Conservation (phyloP, 1,284 basidiomycete genomes). For the Marasmius tenuissimus region DNA sequence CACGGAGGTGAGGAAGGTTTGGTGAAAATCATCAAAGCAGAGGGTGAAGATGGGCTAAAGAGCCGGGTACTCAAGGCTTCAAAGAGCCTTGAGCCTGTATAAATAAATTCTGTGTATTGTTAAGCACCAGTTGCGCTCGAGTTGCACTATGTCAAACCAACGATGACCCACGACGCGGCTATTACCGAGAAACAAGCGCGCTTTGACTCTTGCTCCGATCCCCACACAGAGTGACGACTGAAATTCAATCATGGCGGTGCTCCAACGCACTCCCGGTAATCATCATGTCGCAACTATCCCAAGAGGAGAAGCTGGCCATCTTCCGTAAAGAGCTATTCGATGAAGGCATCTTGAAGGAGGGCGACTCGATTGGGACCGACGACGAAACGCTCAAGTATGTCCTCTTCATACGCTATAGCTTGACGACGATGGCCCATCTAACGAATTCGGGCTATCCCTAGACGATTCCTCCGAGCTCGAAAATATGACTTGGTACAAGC, state of each 20-base stretch:
- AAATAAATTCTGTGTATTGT: not conserved
- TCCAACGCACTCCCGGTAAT: not conserved
- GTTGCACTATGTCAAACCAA: not conserved
- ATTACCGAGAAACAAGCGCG: too few relatives aligned
- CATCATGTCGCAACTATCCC: not conserved
- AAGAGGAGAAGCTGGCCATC: not conserved
- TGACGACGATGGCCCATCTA: not conserved
- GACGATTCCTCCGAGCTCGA: slow-evolving; percentile 69
- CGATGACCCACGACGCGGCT: not conserved
- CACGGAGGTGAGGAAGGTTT: slow-evolving; percentile 38
- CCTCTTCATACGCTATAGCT: slow-evolving; percentile 7
- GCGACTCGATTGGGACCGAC: slow-evolving; percentile 65
- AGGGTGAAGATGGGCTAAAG: slow-evolving; percentile 32
- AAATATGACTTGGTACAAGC: slow-evolving; percentile 51
- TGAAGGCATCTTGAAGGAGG: slow-evolving; percentile 55
- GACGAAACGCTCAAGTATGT: slow-evolving; percentile 61
- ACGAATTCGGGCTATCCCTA: slow-evolving; percentile 23
- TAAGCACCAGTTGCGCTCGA: not conserved
- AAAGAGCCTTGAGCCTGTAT: not conserved
- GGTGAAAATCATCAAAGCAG: slow-evolving; percentile 28
- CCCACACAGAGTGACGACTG: too few relatives aligned
- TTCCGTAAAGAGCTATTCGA: slow-evolving; percentile 32
- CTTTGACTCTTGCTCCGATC: too few relatives aligned
- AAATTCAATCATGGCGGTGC: too few relatives aligned
- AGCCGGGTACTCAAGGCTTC: slow-evolving; percentile 26